Evolutionary conservation across 768 basidiomycete genomes (phyloP), one percentile per base, ranked within the genome.

Genomic region (Roridomyces roridus): DNA sequence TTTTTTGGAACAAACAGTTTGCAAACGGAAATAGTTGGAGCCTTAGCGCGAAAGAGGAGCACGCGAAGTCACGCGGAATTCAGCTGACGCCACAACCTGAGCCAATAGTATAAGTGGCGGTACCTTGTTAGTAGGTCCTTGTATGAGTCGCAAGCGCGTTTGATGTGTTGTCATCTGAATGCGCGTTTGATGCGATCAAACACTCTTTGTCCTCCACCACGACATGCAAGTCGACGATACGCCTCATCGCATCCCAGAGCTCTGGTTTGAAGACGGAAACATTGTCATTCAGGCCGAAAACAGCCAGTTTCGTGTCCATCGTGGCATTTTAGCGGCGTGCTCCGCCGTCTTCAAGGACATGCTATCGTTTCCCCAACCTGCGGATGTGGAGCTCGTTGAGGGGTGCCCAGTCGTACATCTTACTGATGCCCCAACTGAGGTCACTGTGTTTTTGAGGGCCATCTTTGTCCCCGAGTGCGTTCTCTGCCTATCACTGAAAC

Each of bases 211-310:
- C 14, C 6, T 7, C 6, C 7, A 31, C 29, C 29, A 31, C 29
- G 7, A 31, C 29, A 26, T 52, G 42, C 31, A n/a, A n/a, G n/a
- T 52, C 21, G 34, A 44, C 29, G 29, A 23, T 12, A 34, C 20
- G 11, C 31, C 51, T 4, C 3, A 5, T 11, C 43, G 50, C n/a
- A 20, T 46, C 17, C 20, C 11, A 8, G 51, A 55, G 17, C 48
- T 53, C 12, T 63, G 64, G 64, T 65, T 65, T 26, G 54, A 56
- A 2, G 64, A 65, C 39, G 64, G 64, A 1, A 64, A 57, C 34
- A 51, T 65, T 17, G 59, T 65, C 11, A 23, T 65, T n/a, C 50
- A 46, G 26, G 64, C 64, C 8, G 54, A 48, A 12, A 23, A 35
- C 24, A 52, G 42, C 12, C 59, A 47, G 12, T 65, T 53, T 28